Conservation (phyloP, 257 asterid species). For the Penstemon eatonii region DNA sequence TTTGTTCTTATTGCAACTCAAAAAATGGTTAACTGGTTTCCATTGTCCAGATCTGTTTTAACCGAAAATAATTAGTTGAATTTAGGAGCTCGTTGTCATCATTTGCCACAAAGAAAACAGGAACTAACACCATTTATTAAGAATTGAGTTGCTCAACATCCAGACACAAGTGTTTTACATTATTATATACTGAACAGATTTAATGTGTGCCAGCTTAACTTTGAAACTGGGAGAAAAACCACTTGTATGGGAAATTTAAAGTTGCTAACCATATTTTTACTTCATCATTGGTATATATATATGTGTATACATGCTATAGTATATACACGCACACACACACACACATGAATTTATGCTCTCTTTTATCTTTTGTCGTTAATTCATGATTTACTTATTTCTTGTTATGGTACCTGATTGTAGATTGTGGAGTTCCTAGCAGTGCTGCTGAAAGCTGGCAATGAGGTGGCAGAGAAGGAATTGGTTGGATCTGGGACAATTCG, state of each 20-base stretch:
- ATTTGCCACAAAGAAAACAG: constrained; percentile 6
- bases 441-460: constrained; percentile 80
- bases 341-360: neutral
- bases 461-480: constrained; percentile 79
- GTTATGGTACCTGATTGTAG: constrained; percentile 42
- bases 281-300: too few species aligned
- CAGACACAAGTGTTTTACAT: neutral
- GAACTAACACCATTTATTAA: constrained; percentile 1
- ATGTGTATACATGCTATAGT: too few species aligned
- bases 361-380: constrained; percentile 1
- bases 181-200: neutral
- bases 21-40: neutral
- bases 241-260: neutral
- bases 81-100: constrained; percentile 6
- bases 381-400: constrained; percentile 3
- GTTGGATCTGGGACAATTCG: constrained; percentile 76
- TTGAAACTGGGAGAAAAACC: constrained; percentile 2
- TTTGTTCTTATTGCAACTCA: neutral
- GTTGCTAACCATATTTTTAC: neutral
- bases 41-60: neutral
- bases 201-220: constrained; percentile 4
- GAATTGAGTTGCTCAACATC: constrained; percentile 1
- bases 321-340: too few species aligned
- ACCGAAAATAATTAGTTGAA: neutral
- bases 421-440: constrained; percentile 84